Base-by-base conservation (phyloP, 2,329 filamentous ascomycete species). In the Alternaria ethzedia region DNA sequence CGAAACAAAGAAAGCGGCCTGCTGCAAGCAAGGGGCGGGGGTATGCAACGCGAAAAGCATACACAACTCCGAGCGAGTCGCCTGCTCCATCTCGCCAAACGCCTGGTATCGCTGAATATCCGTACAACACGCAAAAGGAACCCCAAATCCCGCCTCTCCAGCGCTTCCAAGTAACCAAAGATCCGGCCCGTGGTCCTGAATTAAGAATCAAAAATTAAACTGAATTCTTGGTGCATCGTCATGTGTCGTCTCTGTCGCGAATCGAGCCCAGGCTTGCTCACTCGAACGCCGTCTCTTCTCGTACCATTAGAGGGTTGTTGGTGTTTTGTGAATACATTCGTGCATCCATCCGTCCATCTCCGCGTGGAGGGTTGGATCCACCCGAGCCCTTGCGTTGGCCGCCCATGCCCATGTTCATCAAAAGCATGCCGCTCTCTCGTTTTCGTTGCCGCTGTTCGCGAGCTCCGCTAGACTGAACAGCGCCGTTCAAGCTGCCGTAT, bases 371-470 rank as follows among this genome's bases (percentile, higher is more conserved):
- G 50, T 72, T 68, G 20, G 72, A 72, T 59, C 72, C 73, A 67
- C 66, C 70, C 6, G 78, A 80, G 20, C 75, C 74, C 69, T 83
- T 82, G 61, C 81, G 69, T 56, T 73, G 77, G 3, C 63, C 69
- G 11, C 64, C 69, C 64, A 75, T 72, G 17, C 73, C 72, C 77
- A 80, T 79, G 58, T 77, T 77, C 75, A 80, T 78, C 17, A 80
- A 67, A 13, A 80, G 71, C 78, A 81, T 81, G 20, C 78, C 75
- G 54, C 78, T 80, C 60, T 81, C 79, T 43, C 79, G 73, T 49
- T 77, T 70, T 54, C 73, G 68, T 57, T 79, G 75, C 30, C 74
- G 73, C 25, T 75, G 72, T 36, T 81, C 78, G 17, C 73, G 65
- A 7, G 74, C 70, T 32, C 51, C 73, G 9, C 70, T 70, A 20